Base-by-base conservation (phyloP, 2,329 filamentous ascomycete genomes). In the Sclerotinia nivalis region DNA sequence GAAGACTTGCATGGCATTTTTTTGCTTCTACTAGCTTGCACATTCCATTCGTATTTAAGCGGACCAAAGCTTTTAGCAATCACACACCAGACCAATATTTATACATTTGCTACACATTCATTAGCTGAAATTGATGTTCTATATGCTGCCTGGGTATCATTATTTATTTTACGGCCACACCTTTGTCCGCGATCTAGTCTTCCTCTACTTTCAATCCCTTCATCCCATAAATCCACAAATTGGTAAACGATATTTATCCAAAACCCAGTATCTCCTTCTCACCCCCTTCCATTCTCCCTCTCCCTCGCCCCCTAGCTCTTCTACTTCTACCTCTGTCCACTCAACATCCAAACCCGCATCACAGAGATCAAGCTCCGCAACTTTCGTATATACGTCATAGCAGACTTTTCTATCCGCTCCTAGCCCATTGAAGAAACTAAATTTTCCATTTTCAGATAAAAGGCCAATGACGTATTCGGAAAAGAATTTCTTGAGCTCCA, bases 331-430 rank as follows among this genome's bases (percentile, higher is more conserved):
- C 69, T 90, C 90, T 67, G 90, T 86, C 93, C 93, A 98, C 66
- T 94, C 91, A 1, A 95, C 88, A 76, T 98, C 95, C 75, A 97
- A 87, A 0, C 94, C 94, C 13, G 93, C 93, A 75, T 98, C 94
- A 72, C 91, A 88, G 31, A 96, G 84, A 80, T 98, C 93, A 84
- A 97, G 90, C 81, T 98, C 95, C 1, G 93, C 91, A 3, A 98
- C 93, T 79, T 92, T 93, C 67, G 90, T 92, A 81, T 98, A 98
- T 34, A 99, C 94, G 81, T 98, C 96, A 80, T 98, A 98, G 81
- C 93, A 97, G 72, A 98, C 90, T 79, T 90, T 90, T 59, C 96
- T 85, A 81, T 99, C 96, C 3, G 96, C 96, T 0, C 96, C 96
- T 70, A 98, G 88, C 0, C 96, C 93, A 77, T 96, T 93, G 79